phyloP scores from a whole-genome alignment of 2,329 filamentous ascomycete species.

The Trichoderma koningii region DNA sequence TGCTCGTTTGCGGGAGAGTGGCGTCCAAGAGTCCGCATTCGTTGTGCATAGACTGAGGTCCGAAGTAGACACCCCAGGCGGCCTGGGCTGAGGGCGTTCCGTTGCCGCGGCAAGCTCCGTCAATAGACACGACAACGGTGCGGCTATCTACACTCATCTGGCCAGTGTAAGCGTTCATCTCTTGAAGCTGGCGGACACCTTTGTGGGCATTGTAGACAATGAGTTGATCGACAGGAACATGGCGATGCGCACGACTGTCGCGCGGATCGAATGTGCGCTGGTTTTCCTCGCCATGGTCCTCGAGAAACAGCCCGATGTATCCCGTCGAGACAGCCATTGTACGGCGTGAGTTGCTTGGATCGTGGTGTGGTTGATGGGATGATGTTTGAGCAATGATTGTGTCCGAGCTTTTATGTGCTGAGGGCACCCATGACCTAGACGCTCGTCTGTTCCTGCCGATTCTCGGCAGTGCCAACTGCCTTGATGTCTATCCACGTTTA shows the following conservation, averaged over 20 bases:
- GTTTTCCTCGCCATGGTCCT: too few species aligned
- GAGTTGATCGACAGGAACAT: neutral
- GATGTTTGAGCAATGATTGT: too few species aligned
- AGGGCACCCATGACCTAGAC: too few species aligned
- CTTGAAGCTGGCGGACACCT: neutral
- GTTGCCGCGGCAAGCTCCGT: slow-evolving; percentile 33
- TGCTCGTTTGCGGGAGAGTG: neutral
- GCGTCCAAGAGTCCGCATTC: neutral
- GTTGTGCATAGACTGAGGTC: slow-evolving; percentile 33
- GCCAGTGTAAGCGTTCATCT: neutral
- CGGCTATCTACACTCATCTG: neutral
- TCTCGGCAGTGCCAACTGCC: too few species aligned
- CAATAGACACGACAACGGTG: slow-evolving; percentile 32
- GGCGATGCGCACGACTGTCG: neutral
- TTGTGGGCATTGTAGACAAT: neutral
- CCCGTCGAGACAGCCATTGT: too few species aligned
- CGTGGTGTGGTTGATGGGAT: too few species aligned
- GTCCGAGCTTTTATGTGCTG: too few species aligned
- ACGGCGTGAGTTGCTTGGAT: too few species aligned
- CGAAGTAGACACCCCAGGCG: slow-evolving; percentile 35
- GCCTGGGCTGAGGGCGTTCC: slow-evolving; percentile 31
- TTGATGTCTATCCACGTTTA: too few species aligned
- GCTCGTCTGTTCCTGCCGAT: too few species aligned
- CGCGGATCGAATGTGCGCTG: neutral
- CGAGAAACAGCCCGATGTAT: too few species aligned